Conservation (phyloP, 129 eudicot genomes). For the Arctium lappa region DNA sequence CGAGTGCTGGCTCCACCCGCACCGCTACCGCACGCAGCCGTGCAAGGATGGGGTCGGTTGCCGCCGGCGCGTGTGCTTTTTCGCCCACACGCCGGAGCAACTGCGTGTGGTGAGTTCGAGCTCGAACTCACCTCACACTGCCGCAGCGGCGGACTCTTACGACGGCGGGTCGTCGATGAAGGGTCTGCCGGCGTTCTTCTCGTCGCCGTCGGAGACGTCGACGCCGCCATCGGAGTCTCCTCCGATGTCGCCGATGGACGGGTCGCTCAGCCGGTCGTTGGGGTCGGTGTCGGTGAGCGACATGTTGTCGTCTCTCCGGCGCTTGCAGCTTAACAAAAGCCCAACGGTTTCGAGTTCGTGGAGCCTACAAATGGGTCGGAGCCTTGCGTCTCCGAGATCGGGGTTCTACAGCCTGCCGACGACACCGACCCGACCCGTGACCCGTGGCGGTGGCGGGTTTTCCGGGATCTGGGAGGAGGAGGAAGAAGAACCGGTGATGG, state of each 20-base stretch:
- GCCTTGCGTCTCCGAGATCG: constrained; percentile 35
- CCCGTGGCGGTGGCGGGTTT: constrained; percentile 47
- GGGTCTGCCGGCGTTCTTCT: constrained; percentile 10
- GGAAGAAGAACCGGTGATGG: constrained; percentile 62
- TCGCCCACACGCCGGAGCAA: constrained; percentile 90
- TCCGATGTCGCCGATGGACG: constrained; percentile 61
- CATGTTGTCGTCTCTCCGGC: constrained; percentile 55
- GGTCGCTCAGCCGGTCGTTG: constrained; percentile 43
- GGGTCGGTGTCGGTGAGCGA: constrained; percentile 56
- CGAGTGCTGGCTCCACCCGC: constrained; percentile 89
- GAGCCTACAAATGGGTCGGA: constrained; percentile 48
- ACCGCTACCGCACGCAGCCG: constrained; percentile 77
- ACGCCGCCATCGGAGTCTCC: constrained; percentile 62
- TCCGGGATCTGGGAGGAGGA: constrained; percentile 43
- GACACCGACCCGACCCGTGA: constrained; percentile 56
- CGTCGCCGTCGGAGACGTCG: constrained; percentile 40
- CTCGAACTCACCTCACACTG: too few species aligned
- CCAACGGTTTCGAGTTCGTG: constrained; percentile 41
- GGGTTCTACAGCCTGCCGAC: constrained; percentile 64
- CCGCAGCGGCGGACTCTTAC: constrained; percentile 15
- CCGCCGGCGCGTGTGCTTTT: constrained; percentile 68
- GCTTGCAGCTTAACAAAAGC: constrained; percentile 65
- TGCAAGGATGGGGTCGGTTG: constrained; percentile 75
- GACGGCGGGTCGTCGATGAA: constrained; percentile 28
- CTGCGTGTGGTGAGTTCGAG: constrained; percentile 57